A percentile compares a stretch with the other conserved stretches of the same genome.
These are phyloP conservation scores for Phytopythium oedochilum DNA, from an alignment of 352 stramenopile species.

Conservation along the genomic window DNA sequence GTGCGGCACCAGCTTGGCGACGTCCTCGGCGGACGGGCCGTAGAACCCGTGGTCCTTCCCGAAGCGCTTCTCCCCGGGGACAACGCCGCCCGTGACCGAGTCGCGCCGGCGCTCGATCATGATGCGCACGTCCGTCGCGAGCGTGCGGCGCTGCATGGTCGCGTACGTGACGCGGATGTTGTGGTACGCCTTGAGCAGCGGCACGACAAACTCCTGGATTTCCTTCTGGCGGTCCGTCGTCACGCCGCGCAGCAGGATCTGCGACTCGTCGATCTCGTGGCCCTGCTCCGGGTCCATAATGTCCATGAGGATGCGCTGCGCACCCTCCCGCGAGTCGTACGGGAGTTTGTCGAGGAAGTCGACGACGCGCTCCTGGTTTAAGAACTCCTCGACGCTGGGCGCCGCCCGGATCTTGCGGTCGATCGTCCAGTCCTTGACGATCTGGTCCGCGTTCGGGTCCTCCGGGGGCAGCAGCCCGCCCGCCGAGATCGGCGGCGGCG, in stretches of 20 bases:
- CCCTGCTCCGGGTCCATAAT: slow-evolving; percentile 38
- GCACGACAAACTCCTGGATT: slow-evolving; percentile 55
- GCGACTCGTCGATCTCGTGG: slow-evolving; percentile 45
- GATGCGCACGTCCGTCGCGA: slow-evolving; percentile 77
- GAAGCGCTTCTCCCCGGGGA: slow-evolving; percentile 56
- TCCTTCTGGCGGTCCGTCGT: slow-evolving; percentile 50
- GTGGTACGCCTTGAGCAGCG: slow-evolving; percentile 67
- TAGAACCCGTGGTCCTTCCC: slow-evolving; percentile 66
- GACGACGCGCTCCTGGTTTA: slow-evolving; percentile 40
- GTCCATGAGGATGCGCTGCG: slow-evolving; percentile 54
- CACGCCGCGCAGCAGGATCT: slow-evolving; percentile 63
- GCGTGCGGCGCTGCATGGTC: slow-evolving; percentile 61
- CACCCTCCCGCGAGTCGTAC: slow-evolving; percentile 60
- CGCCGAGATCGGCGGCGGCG: slow-evolving; percentile 62
- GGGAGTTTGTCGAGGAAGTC: slow-evolving; percentile 60
- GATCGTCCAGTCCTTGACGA: slow-evolving; percentile 61
- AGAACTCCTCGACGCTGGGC: slow-evolving; percentile 23
- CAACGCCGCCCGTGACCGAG: slow-evolving; percentile 49
- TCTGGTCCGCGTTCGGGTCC: slow-evolving; percentile 54
- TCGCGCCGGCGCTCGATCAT: slow-evolving; percentile 67
- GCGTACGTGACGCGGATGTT: slow-evolving; percentile 62
- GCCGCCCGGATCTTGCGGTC: slow-evolving; percentile 53
- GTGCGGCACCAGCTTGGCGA: slow-evolving; percentile 68
- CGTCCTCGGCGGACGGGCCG: slow-evolving; percentile 57
- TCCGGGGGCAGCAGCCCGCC: slow-evolving; percentile 39